Conservation (phyloP, 208 protist genomes). For the Crithidia thermophila region DNA sequence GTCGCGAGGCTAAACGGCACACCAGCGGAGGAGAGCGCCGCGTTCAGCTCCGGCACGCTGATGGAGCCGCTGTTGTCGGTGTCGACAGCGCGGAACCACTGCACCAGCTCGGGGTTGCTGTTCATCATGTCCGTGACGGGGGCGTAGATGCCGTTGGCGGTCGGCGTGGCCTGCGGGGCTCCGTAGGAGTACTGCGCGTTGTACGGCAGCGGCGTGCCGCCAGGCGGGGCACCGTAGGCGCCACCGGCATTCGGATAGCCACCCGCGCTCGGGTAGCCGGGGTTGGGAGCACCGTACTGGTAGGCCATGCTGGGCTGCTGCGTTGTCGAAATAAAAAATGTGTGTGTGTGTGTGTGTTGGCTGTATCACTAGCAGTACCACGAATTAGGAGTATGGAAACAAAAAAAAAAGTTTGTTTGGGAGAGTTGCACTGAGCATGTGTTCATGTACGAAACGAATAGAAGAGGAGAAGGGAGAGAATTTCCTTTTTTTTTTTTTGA, state of each 20-base stretch:
- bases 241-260: conserved; percentile 10
- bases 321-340: too few species aligned
- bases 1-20: conserved; percentile 70
- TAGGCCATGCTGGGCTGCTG: conserved; percentile 29
- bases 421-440: too few species aligned
- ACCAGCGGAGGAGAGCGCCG: conserved; percentile 62
- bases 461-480: not conserved
- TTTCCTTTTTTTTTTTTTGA: conserved; percentile 9
- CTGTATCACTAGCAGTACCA: too few species aligned
- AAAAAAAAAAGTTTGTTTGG: conserved; percentile 1
- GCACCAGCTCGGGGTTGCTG: conserved; percentile 45
- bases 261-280: conserved; percentile 14
- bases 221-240: conserved; percentile 16
- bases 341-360: not conserved
- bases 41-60: conserved; percentile 74
- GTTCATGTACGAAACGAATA: too few species aligned
- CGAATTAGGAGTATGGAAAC: too few species aligned
- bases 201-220: conserved; percentile 25
- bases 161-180: conserved; percentile 13
- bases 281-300: conserved; percentile 14
- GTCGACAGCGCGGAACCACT: conserved; percentile 87
- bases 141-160: conserved; percentile 31
- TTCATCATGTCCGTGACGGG: conserved; percentile 22
- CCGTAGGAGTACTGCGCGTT: conserved; percentile 29
- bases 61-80: conserved; percentile 69